Evolutionary conservation across 345 rosid genomes (phyloP).

Genomic region (Anacardium occidentale): DNA sequence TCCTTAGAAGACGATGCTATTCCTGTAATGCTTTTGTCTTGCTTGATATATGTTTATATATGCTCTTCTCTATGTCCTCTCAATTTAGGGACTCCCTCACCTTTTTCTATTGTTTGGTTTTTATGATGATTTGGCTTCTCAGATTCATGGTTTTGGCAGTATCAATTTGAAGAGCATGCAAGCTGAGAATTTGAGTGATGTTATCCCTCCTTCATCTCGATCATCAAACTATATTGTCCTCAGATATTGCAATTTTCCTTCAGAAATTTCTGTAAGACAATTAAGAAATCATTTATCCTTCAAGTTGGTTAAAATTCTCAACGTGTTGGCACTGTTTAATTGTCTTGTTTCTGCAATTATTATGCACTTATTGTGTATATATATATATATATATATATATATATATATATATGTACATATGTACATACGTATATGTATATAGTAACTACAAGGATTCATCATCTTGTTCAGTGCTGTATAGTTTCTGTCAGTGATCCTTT

Average conservation of each 20-base stretch:
- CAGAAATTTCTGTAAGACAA: slow-evolving; percentile 67
- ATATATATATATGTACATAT: too few species aligned
- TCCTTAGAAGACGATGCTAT: neutral
- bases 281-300: slow-evolving; percentile 11
- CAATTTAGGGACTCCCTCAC: slow-evolving; percentile 15
- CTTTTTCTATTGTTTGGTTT: slow-evolving; percentile 24
- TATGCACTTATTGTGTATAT: neutral
- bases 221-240: slow-evolving; percentile 87
- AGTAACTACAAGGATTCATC: neutral
- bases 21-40: neutral
- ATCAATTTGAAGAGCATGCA: slow-evolving; percentile 93
- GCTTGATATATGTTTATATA: neutral
- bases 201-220: slow-evolving; percentile 86
- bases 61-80: slow-evolving; percentile 5
- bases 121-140: slow-evolving; percentile 50
- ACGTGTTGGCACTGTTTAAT: neutral
- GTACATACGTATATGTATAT: too few species aligned
- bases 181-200: slow-evolving; percentile 76
- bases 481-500: neutral
- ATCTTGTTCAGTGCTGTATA: neutral
- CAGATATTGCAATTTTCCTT: slow-evolving; percentile 58
- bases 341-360: neutral
- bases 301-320: slow-evolving; percentile 9
- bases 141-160: slow-evolving; percentile 91
- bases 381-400: too few species aligned